Evolutionary conservation across 495 filamentous ascomycete species (phyloP), one percentile per base, ranked within the genome.

Genomic region (Xylaria venustula): DNA sequence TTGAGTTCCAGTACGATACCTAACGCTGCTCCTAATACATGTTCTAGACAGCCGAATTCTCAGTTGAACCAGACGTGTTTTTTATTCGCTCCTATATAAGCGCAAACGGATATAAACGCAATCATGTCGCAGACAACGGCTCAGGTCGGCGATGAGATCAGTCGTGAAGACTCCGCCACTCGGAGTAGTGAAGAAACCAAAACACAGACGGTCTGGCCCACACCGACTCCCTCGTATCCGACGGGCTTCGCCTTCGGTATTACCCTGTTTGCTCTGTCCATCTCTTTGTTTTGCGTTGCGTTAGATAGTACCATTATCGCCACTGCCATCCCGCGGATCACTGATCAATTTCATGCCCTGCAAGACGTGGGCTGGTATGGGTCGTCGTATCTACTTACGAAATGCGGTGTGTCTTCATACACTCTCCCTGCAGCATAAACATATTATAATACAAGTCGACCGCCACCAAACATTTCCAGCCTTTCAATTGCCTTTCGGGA

Each of bases 351-450:
- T 54, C 53, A 73, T 26, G 66, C 75, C 17, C 58, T 69, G 30
- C 57, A 67, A 20, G 75, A 78, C 36, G 67, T 77, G 22, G 75
- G 73, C 19, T 76, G 73, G 73, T 77, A 77, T 59, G 74, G 71
- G 19, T 62, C 59, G 47, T 25, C 37, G 37, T 58, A 83, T 6
- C 81, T 79, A 4, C 36, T 36, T 86, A 83, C 61, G 87, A 71
- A 70, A 34, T 75, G 75, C 49, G 72, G n/a, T 89, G 88, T 71
- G 84, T 81, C 1, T 88, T 87, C 42, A 45, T 11, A 45, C 17
- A 45, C 19, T 45, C n/a, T 45, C 42, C 37, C 12, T 41, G n/a
- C 37, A 41, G 37, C 37, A n/a, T 41, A 6, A 41, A 41, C 37
- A 41, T 41, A n/a, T 14, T 41, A n/a, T 14, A 14, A n/a, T n/a